Evolutionary conservation across 345 rosid genomes (phyloP).

Genomic region (Cardamine chenopodiifolia): DNA sequence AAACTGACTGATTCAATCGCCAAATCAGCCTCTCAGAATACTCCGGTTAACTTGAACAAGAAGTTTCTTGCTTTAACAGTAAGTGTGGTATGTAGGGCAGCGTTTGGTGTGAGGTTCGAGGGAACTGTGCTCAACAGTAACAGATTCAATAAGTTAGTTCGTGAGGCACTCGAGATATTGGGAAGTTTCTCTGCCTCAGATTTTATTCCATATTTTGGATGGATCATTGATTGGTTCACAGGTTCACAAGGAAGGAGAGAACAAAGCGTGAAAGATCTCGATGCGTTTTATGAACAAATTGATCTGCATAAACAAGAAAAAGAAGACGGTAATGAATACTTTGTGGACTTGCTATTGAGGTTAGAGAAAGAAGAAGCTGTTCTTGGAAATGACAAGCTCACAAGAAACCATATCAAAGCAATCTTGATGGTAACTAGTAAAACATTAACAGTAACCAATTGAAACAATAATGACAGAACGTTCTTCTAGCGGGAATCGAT

Average conservation of each 20-base stretch:
- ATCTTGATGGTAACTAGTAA: slow-evolving; percentile 33
- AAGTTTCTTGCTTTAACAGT: slow-evolving; percentile 26
- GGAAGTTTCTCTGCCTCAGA: slow-evolving; percentile 45
- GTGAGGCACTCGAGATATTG: slow-evolving; percentile 41
- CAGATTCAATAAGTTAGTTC: slow-evolving; percentile 36
- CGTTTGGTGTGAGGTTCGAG: slow-evolving; percentile 47
- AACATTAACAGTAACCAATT: too few species aligned
- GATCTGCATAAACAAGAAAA: slow-evolving; percentile 46
- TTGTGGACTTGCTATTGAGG: slow-evolving; percentile 18
- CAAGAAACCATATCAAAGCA: slow-evolving; percentile 40
- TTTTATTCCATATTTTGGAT: slow-evolving; percentile 46
- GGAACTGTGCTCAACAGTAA: slow-evolving; percentile 29
- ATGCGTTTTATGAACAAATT: slow-evolving; percentile 44
- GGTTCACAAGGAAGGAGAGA: slow-evolving; percentile 37
- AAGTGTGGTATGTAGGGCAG: slow-evolving; percentile 40
- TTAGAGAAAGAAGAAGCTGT: slow-evolving; percentile 26
- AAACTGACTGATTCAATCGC: slow-evolving; percentile 39
- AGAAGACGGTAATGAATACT: slow-evolving; percentile 38
- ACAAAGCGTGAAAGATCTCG: slow-evolving; percentile 38
- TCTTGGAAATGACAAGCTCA: slow-evolving; percentile 26
- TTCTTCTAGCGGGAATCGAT: slow-evolving; percentile 16
- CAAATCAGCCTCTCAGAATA: neutral
- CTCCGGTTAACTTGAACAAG: slow-evolving; percentile 33
- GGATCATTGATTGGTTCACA: slow-evolving; percentile 44
- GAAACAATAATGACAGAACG: too few species aligned